Conservation (phyloP, 140 eudicot genomes). For the Senecio squalidus region DNA sequence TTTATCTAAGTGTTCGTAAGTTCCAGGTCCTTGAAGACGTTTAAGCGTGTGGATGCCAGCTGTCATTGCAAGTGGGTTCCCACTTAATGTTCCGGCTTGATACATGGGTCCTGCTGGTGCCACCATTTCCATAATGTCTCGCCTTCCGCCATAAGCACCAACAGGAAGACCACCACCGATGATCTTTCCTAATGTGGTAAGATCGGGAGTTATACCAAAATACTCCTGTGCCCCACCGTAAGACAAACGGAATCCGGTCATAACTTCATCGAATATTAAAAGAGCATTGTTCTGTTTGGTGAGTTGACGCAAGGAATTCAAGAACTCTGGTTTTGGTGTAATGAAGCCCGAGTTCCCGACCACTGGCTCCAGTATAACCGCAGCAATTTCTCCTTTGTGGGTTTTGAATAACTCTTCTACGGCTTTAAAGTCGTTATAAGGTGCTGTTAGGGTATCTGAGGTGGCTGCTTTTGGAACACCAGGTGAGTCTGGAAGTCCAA, state of each 20-base stretch:
- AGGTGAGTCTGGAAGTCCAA: constrained; percentile 97
- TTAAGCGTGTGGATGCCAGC: constrained; percentile 90
- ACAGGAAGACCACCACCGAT: constrained; percentile 90
- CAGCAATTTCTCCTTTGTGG: constrained; percentile 85
- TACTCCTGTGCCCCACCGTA: constrained; percentile 95
- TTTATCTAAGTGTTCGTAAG: constrained; percentile 55
- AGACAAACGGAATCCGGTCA: constrained; percentile 86
- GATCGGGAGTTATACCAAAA: constrained; percentile 72
- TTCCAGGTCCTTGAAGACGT: constrained; percentile 52
- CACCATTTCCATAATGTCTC: constrained; percentile 96
- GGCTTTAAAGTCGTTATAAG: constrained; percentile 71
- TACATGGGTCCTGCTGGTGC: constrained; percentile 98
- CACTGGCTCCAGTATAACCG: constrained; percentile 79
- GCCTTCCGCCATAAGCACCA: constrained; percentile 86
- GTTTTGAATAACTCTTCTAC: constrained; percentile 47
- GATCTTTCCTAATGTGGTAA: constrained; percentile 77
- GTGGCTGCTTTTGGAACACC: constrained; percentile 88
- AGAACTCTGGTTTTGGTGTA: constrained; percentile 70
- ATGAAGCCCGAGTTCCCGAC: constrained; percentile 97
- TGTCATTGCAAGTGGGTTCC: constrained; percentile 96
- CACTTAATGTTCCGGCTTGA: constrained; percentile 91
- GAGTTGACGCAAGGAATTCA: constrained; percentile 48
- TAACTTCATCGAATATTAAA: constrained; percentile 83
- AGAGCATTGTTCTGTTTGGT: constrained; percentile 62
- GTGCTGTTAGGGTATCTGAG: constrained; percentile 57